phyloP scores from a whole-genome alignment of 108 stramenopile genomes.

The Discostella stelligeroides region DNA sequence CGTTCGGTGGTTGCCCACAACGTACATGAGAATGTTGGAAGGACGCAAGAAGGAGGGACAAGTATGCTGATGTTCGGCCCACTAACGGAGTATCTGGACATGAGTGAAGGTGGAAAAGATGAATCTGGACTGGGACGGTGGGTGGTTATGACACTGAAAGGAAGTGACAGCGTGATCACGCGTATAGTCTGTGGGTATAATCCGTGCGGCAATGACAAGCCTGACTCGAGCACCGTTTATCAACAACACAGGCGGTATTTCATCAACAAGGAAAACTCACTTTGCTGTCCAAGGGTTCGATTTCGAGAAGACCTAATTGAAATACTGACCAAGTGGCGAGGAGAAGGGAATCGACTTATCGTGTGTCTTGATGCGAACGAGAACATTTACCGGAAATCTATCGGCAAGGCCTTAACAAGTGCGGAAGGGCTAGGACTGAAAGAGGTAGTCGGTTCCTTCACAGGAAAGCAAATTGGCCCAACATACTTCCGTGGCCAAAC shows the following conservation, averaged over 20 bases:
- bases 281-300: background rate
- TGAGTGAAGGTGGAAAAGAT: too few species aligned
- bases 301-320: background rate
- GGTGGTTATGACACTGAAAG: too few species aligned
- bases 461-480: background rate
- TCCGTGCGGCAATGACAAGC: too few species aligned
- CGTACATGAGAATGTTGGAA: too few species aligned
- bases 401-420: background rate
- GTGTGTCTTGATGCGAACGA: too few species aligned
- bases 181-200: background rate
- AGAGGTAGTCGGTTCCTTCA: background rate
- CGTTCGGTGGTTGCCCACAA: conserved; percentile 1
- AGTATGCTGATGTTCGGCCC: background rate
- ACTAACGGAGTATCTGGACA: background rate
- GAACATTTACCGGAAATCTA: background rate
- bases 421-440: background rate
- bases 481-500: background rate
- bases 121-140: too few species aligned
- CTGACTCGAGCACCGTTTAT: too few species aligned
- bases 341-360: background rate
- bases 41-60: too few species aligned
- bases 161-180: too few species aligned
- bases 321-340: conserved; percentile 1
- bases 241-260: background rate
- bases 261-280: background rate